Base-by-base conservation (phyloP, 495 filamentous ascomycete species). In the Daldinia caldariorum region DNA sequence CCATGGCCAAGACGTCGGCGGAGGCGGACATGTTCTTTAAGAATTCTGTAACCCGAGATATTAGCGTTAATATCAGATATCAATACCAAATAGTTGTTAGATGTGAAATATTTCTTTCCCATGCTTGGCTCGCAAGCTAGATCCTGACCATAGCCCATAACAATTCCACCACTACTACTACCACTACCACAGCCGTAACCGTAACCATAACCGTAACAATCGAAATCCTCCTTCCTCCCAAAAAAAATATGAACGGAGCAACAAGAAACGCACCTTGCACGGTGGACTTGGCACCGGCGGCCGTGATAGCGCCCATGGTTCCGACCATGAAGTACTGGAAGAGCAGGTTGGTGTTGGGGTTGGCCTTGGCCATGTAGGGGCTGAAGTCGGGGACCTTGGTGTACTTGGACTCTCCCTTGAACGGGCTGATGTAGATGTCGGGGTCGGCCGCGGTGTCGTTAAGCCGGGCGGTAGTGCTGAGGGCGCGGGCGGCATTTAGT, bases 11-110 rank as follows among this genome's bases (percentile, higher is more conserved):
- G 74, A 99, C 93, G 78, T 99, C 96, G 80, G 96, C 96, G 61
- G 96, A 99, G 66, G 96, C 96, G 79, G 96, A 94, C 96, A 99
- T 97, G 87, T 97, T 98, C 84, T 97, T 94, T 45, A 99, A 86
- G 89, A 99, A 98, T 84, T 98, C 95, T 97, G 34, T 10, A 35
- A 81, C 35, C 1, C 37, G 34, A 14, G 4, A 13, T 58, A 26
- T 26, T 26, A 73, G 41, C 16, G 13, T n/a, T 20, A 51, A 41
- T 45, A 50, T 75, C 69, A 69, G 64, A 63, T 20, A 54, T 20
- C 3, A 26, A n/a, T n/a, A n/a, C n/a, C n/a, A n/a, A n/a, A n/a
- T n/a, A n/a, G n/a, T n/a, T n/a, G n/a, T n/a, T n/a, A n/a, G n/a
- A n/a, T n/a, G n/a, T n/a, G n/a, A n/a, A 26, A 26, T 26, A 26